Evolutionary conservation across 139 green algal species (phyloP).

Genomic region (Pleodorina starrii): DNA sequence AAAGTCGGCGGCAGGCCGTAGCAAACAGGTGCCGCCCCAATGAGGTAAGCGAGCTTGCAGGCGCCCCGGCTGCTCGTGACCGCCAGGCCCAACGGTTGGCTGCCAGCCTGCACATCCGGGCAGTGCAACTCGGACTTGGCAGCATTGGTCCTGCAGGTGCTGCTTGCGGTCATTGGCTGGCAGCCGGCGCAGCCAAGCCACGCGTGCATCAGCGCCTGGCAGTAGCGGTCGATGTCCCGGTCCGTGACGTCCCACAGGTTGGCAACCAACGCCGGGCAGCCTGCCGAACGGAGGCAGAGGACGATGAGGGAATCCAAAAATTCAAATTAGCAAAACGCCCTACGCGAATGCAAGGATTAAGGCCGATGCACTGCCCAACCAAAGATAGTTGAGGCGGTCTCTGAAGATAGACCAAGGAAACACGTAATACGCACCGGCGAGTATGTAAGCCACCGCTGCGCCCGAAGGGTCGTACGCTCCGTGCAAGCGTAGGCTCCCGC

Average conservation of each 20-base stretch:
- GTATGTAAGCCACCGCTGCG: conserved; percentile 81
- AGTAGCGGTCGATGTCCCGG: conserved; percentile 94
- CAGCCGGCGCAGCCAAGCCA: conserved; percentile 67
- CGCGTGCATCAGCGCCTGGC: conserved; percentile 67
- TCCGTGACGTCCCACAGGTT: conserved; percentile 99
- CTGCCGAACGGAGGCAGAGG: conserved; percentile 59
- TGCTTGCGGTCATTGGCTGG: background rate
- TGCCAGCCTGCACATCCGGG: conserved; percentile 68
- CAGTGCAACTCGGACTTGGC: background rate
- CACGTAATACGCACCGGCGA: conserved; percentile 70
- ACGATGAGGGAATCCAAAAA: too few species aligned
- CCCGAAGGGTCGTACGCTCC: conserved; percentile 80
- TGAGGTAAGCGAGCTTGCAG: conserved; percentile 87
- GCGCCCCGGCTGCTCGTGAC: conserved; percentile 66
- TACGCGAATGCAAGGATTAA: too few species aligned
- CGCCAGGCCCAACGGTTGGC: conserved; percentile 51
- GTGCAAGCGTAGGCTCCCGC: conserved; percentile 74
- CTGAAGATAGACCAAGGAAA: too few species aligned
- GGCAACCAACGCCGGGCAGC: conserved; percentile 84
- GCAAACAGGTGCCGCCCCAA: conserved; percentile 91
- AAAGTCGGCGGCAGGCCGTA: conserved; percentile 84
- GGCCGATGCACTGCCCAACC: too few species aligned
- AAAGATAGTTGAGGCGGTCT: too few species aligned
- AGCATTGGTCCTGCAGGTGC: background rate
- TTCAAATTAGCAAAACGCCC: too few species aligned